phyloP scores from a whole-genome alignment of 2,329 filamentous ascomycete genomes.

The Aspergillus sp. region DNA sequence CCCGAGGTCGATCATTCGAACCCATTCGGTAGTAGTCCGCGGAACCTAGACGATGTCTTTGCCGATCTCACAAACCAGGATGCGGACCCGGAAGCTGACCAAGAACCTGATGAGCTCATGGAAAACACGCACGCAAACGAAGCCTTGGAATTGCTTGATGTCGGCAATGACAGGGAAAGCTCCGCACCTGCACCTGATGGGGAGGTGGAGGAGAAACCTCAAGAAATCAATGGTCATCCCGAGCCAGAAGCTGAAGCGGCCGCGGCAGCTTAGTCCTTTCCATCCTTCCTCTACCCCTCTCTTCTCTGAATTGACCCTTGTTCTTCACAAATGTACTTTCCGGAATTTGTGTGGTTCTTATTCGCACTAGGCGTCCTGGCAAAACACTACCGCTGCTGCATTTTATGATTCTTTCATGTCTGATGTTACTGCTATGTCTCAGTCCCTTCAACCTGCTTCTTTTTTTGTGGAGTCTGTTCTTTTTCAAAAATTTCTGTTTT shows the following conservation, averaged over 20 bases:
- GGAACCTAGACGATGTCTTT: conserved; percentile 46
- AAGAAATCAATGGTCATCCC: conserved; percentile 22
- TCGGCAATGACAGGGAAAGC: conserved; percentile 36
- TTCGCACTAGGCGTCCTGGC: neutral
- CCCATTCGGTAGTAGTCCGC: conserved; percentile 41
- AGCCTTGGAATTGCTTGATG: conserved; percentile 45
- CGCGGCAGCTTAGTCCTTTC: conserved; percentile 7
- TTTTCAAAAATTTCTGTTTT: neutral
- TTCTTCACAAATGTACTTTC: neutral
- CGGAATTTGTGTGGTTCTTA: conserved; percentile 2
- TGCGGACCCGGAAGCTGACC: conserved; percentile 29
- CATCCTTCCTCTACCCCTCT: neutral
- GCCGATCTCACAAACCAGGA: conserved; percentile 49
- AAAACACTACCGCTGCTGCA: conserved; percentile 7
- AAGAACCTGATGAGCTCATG: conserved; percentile 32
- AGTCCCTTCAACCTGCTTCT: conserved; percentile 11
- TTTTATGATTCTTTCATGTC: conserved; percentile 20
- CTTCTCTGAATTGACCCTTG: neutral
- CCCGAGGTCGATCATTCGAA: conserved; percentile 33
- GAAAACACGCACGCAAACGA: conserved; percentile 50
- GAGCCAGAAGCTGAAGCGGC: conserved; percentile 9
- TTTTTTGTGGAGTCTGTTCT: neutral
- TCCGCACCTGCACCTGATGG: conserved; percentile 30
- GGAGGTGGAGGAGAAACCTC: conserved; percentile 21
- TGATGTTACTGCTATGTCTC: conserved; percentile 14